A percentile compares a stretch with the other conserved stretches of the same genome.
phyloP scores from a whole-genome alignment of 2,329 filamentous ascomycete genomes.

The Bipolaris zeicola region DNA sequence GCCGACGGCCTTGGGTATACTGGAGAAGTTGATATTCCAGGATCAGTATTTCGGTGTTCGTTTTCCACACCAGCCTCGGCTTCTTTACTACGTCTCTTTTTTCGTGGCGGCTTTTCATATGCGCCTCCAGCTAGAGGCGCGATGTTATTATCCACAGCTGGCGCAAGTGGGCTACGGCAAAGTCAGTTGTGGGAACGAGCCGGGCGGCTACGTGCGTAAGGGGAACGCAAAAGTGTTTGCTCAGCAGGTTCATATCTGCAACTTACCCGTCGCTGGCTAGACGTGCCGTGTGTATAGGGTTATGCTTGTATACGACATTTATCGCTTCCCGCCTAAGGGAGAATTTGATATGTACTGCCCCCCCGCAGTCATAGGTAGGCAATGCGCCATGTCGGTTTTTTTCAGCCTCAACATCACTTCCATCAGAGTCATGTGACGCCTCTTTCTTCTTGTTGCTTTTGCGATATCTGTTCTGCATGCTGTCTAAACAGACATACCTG shows the following conservation, averaged over 20 bases:
- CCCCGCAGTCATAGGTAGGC: constrained; percentile 42
- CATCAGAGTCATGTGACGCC: constrained; percentile 16
- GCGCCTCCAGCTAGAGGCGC: constrained; percentile 6
- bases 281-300: constrained; percentile 35
- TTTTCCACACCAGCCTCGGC: constrained; percentile 19
- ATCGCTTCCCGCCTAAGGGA: constrained; percentile 43
- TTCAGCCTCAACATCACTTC: constrained; percentile 8
- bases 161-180: constrained; percentile 9
- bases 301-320: constrained; percentile 46
- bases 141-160: constrained; percentile 7
- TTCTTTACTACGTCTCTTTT: constrained; percentile 29
- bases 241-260: not conserved
- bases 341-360: constrained; percentile 44
- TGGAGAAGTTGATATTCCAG: constrained; percentile 32
- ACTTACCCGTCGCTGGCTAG: constrained; percentile 25
- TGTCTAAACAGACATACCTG: constrained; percentile 44
- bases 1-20: constrained; percentile 21
- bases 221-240: not conserved
- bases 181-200: not conserved
- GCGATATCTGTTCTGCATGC: constrained; percentile 38
- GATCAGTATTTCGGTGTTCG: constrained; percentile 17
- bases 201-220: not conserved
- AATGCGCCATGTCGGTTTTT: constrained; percentile 6
- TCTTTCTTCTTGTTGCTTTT: constrained; percentile 33
- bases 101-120: constrained; percentile 18